Base-by-base conservation (phyloP, 2,329 filamentous ascomycete genomes). In the Nothophaeocryptopus gaeumannii region DNA sequence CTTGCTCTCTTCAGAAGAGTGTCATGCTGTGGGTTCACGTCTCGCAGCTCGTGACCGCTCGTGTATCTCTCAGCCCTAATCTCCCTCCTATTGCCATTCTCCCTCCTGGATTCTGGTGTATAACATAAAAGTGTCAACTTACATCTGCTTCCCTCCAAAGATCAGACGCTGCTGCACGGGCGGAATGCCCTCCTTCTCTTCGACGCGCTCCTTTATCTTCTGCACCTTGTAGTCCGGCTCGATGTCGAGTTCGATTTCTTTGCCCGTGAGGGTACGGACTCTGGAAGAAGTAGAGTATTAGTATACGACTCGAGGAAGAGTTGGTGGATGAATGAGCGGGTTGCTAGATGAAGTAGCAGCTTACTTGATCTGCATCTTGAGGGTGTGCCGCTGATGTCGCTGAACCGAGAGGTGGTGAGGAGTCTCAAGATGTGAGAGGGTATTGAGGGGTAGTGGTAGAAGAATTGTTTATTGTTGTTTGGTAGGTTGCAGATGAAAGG, bases 111-210 rank as follows among this genome's bases (percentile, higher is more conserved):
- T 26, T 9, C 9, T 8, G 7, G 11, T 34, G 5, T 2, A 26
- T 26, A 4, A 3, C 4, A 26, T 26, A 26, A 4, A 4, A 7
- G 20, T 26, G 7, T 26, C 20, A 11, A 47, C 71, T 45, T 63
- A 96, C 93, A 99, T 96, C 72, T 99, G 93, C 78, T 99, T 99
- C 66, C 93, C 93, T 46, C 92, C 90, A 68, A 86, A 96, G 66
- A 99, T 99, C 59, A 99, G 77, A 51, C 93, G 85, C 74, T 99
- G 93, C 74, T 99, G 93, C 13, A 93, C 90, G 1, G 93, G 93
- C 37, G 93, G 92, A 64, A 99, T 99, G 50, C 93, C 93, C 70
- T 97, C 93, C 75, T 97, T 97, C 78, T 99, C 93, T 73, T 99
- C 93, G 48, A 99, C 93, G 66, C 92, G 91, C 75, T 97, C 93